Conservation (phyloP, 352 stramenopile species). For the Pythium grandisporangium region DNA sequence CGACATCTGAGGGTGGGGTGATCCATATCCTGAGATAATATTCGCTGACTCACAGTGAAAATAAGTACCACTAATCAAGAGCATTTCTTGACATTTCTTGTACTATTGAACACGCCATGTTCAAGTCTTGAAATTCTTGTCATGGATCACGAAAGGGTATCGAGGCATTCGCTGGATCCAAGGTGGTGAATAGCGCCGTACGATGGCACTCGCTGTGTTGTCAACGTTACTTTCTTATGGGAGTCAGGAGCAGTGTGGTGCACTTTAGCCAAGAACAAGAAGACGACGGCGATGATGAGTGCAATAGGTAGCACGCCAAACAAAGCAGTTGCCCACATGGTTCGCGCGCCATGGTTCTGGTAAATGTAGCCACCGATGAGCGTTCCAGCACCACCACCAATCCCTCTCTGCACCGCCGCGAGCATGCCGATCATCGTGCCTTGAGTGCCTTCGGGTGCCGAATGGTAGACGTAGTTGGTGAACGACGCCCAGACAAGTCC, state of each 20-base stretch:
- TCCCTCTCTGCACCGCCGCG: slow-evolving; percentile 53
- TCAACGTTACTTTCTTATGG: too few relatives aligned
- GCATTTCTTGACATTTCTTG: too few relatives aligned
- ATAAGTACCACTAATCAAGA: too few relatives aligned
- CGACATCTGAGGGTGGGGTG: not conserved
- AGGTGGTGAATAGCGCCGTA: slow-evolving; percentile 15
- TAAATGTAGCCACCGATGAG: slow-evolving; percentile 69
- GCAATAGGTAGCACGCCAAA: slow-evolving; percentile 39
- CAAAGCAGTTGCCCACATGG: slow-evolving; percentile 52
- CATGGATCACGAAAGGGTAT: slow-evolving; percentile 2
- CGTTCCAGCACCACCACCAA: slow-evolving; percentile 47
- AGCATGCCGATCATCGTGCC: slow-evolving; percentile 67
- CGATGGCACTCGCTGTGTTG: slow-evolving; percentile 4
- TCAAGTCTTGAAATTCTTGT: too few relatives aligned
- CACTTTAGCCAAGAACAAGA: slow-evolving; percentile 32
- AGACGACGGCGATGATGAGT: slow-evolving; percentile 30
- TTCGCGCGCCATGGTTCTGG: slow-evolving; percentile 34
- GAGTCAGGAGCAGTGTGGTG: too few relatives aligned
- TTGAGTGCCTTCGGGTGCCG: slow-evolving; percentile 46
- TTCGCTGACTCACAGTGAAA: not conserved
- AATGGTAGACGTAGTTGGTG: slow-evolving; percentile 71
- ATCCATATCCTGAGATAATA: too few relatives aligned
- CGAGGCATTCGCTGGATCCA: slow-evolving; percentile 7
- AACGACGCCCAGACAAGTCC: slow-evolving; percentile 62
- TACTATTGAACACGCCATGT: too few relatives aligned